Percentiles rank a stretch among this genome's conserved stretches.
Conservation (phyloP, 371 early-diverging fungal species). For the Syncephalastrum monosporum region DNA sequence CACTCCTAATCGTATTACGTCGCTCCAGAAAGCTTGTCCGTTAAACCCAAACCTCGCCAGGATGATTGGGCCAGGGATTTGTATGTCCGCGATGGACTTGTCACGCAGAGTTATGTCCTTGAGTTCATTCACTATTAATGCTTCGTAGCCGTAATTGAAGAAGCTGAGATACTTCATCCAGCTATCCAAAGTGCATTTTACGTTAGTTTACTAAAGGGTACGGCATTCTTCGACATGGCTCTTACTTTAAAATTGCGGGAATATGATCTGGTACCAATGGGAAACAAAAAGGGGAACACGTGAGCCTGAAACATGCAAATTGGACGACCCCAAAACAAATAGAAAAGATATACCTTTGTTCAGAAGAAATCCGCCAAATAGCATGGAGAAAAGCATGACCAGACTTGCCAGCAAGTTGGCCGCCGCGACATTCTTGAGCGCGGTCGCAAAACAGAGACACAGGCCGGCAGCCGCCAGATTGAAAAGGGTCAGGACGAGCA, state of each 20-base stretch:
- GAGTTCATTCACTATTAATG: conserved; percentile 75
- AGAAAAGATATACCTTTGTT: conserved; percentile 61
- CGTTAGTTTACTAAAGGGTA: too few relatives aligned
- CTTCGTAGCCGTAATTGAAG: conserved; percentile 89
- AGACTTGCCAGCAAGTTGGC: conserved; percentile 78
- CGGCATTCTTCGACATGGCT: not conserved
- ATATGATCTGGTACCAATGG: conserved; percentile 33
- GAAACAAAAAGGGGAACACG: not conserved
- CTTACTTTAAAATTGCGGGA: conserved; percentile 41
- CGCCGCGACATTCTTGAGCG: conserved; percentile 69
- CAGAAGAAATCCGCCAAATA: conserved; percentile 86
- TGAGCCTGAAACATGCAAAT: conserved; percentile 3
- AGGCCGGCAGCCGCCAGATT: conserved; percentile 76
- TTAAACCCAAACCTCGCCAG: conserved; percentile 48
- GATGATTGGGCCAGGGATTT: conserved; percentile 49
- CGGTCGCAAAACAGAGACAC: conserved; percentile 77
- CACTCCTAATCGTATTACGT: conserved; percentile 24
- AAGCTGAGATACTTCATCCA: conserved; percentile 81
- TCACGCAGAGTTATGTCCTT: conserved; percentile 48
- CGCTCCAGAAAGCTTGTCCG: conserved; percentile 48
- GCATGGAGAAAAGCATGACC: conserved; percentile 82
- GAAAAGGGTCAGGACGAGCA: conserved; percentile 82
- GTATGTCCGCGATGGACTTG: conserved; percentile 48
- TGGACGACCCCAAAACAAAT: conserved; percentile 7
- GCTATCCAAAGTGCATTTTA: conserved; percentile 12